Evolutionary conservation across 2,329 filamentous ascomycete species (phyloP), one percentile per base, ranked within the genome.

Genomic region (Cladophialophora chaetospira): DNA sequence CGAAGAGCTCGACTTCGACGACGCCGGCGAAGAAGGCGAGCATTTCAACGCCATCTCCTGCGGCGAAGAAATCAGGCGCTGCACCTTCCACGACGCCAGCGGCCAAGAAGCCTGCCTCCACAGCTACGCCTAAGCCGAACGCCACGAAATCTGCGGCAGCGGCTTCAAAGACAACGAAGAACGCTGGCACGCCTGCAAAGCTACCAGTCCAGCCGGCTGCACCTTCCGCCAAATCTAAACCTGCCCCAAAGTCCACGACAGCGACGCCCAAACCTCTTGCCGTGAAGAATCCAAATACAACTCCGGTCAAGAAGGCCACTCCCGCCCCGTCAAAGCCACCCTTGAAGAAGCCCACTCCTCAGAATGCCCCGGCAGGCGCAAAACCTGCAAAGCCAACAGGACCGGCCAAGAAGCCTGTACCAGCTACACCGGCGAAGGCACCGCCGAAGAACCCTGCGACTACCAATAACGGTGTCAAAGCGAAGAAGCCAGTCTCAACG

Each of bases 61-160:
- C 46, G 47, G 15, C 35, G 15, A n/a, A 15, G 13, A 33, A 33
- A 33, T 13, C 29, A 33, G 6, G 8, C 29, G 29, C 29, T 33
- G 13, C 29, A 33, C 29, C 29, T 17, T 26, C 52, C 8, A n/a
- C 36, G 29, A 57, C 44, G 15, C 47, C 38, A n/a, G 50, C 50
- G 3, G 10, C 50, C 15, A 33, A 33, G 13, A 33, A 8, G 6
- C 6, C 6, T 33, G 29, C 8, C 8, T 33, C 29, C 8, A 33
- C 29, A 33, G 29, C 29, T 8, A 45, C 17, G 29, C 19, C 23
- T 19, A 21, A n/a, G 9, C 13, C 51, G 5, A 47, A 21, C 5
- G 17, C 13, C 21, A 35, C 15, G 29, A 4, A 5, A 26, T n/a
- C 19, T 19, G 3, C n/a, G n/a, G n/a, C n/a, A n/a, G n/a, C n/a